phyloP scores from a whole-genome alignment of 768 basidiomycete genomes.

The Mycena rebaudengoi region DNA sequence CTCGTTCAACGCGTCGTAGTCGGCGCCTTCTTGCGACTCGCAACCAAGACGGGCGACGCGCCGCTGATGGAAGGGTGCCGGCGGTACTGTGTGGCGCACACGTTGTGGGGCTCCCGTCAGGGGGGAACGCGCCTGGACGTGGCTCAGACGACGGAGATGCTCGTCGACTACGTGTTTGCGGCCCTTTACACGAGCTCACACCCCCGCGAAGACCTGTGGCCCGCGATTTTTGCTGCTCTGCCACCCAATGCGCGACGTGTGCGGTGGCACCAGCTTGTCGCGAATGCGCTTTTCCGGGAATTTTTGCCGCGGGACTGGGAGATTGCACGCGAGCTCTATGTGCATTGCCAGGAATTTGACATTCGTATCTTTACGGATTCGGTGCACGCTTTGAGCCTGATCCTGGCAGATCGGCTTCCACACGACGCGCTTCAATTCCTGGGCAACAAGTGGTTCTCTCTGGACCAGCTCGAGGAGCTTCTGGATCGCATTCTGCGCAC shows the following conservation, averaged over 20 bases:
- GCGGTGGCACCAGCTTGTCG: constrained; percentile 37
- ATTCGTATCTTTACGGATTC: constrained; percentile 32
- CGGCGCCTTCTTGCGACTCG: constrained; percentile 55
- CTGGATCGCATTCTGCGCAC: constrained; percentile 47
- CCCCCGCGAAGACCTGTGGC: constrained; percentile 35
- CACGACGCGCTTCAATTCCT: constrained; percentile 46
- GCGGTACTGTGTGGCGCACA: constrained; percentile 37
- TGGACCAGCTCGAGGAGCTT: constrained; percentile 44
- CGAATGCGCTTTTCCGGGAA: constrained; percentile 31
- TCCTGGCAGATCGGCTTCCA: constrained; percentile 40
- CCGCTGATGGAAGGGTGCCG: constrained; percentile 47
- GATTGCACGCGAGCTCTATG: constrained; percentile 44
- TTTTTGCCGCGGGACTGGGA: constrained; percentile 39
- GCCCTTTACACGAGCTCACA: constrained; percentile 29
- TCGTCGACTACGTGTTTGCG: constrained; percentile 43
- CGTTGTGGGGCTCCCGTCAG: constrained; percentile 35
- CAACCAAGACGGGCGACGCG: constrained; percentile 47
- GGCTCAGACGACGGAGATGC: constrained; percentile 41
- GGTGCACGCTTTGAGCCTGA: constrained; percentile 41
- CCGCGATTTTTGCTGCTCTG: constrained; percentile 42
- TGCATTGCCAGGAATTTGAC: constrained; percentile 32
- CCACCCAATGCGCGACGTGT: constrained; percentile 27
- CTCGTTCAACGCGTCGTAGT: constrained; percentile 47
- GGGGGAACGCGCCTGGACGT: constrained; percentile 25
- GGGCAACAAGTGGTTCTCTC: constrained; percentile 37